Evolutionary conservation across 2,329 filamentous ascomycete genomes (phyloP), one percentile per base, ranked within the genome.

Genomic region (Neurospora sp.): DNA sequence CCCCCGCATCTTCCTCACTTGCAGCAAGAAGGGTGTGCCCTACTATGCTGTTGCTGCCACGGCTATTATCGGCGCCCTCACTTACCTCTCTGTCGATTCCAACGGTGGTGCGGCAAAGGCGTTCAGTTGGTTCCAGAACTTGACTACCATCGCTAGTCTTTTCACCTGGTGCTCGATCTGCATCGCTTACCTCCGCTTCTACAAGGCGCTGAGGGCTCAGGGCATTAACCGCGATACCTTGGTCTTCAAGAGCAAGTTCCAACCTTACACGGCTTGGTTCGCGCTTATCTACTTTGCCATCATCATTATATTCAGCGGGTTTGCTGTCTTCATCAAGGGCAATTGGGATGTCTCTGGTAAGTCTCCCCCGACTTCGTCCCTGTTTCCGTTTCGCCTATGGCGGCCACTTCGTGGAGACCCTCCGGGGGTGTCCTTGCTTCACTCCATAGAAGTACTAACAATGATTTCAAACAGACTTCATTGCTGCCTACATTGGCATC

Each of bases 81-180:
- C 83, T 2, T 86, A 85, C 73, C 78, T 86, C 15, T 84, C 82
- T 69, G 80, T 82, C 23, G 36, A 66, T 38, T 39, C n/a, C 28
- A 81, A 78, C 17, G 82, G 78, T 68, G 79, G 76, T 66, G 80
- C 80, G 4, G 78, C 80, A 17, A 80, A 82, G 15, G 84, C 86
- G 0, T 87, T 87, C 77, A 82, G 81, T 70, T 87, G 85, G 85
- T 84, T 87, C 73, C 82, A 85, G 58, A 86, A 85, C 73, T 77
- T 87, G 38, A 85, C 83, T 66, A 87, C 84, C 71, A 83, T 77
- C 28, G 70, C 75, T 19, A 76, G 74, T 66, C 72, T 79, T 66
- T 78, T 79, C 70, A 77, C 77, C 28, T 80, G 78, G 78, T 75
- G 76, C 40, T 74, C 73, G 66, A 75, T 79, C 67, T 77, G 76